Evolutionary conservation across 2,329 filamentous ascomycete species (phyloP).

Genomic region (Colletotrichum theobromicola): DNA sequence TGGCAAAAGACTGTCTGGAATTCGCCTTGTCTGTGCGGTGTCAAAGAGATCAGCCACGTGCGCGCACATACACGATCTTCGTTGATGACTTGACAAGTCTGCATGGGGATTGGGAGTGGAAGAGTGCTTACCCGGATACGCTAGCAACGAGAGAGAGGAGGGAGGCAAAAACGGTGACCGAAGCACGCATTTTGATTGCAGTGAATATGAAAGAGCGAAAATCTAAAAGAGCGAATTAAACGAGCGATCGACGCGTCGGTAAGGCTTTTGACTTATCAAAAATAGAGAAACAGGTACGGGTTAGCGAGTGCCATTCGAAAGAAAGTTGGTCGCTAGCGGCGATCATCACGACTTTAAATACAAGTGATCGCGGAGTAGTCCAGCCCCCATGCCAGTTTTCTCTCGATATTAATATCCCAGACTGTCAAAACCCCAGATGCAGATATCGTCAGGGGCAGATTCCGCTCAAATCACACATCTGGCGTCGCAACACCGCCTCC

Average conservation of each 20-base stretch:
- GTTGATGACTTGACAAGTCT: not conserved
- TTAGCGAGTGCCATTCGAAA: not conserved
- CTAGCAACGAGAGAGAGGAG: not conserved
- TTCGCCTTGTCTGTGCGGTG: not conserved
- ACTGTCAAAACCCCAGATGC: not conserved
- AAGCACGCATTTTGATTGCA: not conserved
- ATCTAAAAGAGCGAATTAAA: not conserved
- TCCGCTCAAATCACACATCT: not conserved
- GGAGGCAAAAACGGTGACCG: not conserved
- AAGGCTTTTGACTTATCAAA: not conserved
- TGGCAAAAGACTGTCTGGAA: not conserved
- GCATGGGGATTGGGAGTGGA: not conserved
- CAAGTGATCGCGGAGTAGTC: not conserved
- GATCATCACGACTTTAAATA: not conserved
- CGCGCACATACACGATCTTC: not conserved
- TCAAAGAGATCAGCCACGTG: not conserved
- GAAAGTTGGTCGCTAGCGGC: not conserved
- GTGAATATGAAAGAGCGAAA: not conserved
- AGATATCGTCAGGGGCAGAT: not conserved
- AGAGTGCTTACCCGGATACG: not conserved
- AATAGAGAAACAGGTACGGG: not conserved
- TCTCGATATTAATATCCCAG: not conserved
- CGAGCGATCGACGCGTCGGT: not conserved
- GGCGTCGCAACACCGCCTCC: not conserved
- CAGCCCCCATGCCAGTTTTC: not conserved